phyloP scores from a whole-genome alignment of 2,329 filamentous ascomycete species.

The Pseudogymnoascus sp. region DNA sequence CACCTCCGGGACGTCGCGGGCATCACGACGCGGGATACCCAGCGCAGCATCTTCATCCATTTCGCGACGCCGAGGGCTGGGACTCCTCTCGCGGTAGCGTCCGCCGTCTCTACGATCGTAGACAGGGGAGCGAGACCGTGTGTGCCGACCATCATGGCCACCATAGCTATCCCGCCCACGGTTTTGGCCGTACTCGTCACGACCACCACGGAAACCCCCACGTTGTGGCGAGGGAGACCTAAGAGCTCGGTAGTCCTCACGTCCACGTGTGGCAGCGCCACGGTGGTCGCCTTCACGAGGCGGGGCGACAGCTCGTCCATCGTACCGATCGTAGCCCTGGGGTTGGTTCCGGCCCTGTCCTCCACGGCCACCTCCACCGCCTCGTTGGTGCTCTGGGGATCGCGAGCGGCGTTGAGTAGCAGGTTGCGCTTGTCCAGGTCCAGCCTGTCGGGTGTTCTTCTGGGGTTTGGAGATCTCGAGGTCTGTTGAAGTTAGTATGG shows the following conservation, averaged over 20 bases:
- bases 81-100: constrained; percentile 61
- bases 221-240: constrained; percentile 54
- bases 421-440: constrained; percentile 17
- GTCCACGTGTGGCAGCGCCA: constrained; percentile 44
- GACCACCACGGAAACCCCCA: constrained; percentile 48
- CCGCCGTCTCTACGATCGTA: constrained; percentile 39
- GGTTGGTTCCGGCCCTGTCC: constrained; percentile 18
- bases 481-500: constrained; percentile 48
- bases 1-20: constrained; percentile 77
- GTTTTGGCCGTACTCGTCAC: constrained; percentile 53
- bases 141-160: constrained; percentile 42
- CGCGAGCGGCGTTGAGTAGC: constrained; percentile 47
- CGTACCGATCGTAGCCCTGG: constrained; percentile 36
- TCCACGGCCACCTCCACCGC: constrained; percentile 39
- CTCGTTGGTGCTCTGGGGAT: constrained; percentile 52
- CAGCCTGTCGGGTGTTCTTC: constrained; percentile 62
- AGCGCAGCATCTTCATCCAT: constrained; percentile 55
- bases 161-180: constrained; percentile 31
- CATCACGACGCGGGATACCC: constrained; percentile 66
- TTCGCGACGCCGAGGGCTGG: constrained; percentile 55
- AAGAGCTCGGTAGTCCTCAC: constrained; percentile 60
- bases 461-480: constrained; percentile 86
- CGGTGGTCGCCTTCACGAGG: constrained; percentile 29
- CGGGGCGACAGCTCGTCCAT: constrained; percentile 24
- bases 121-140: constrained; percentile 64